These are phyloP conservation scores for Gnomoniopsis sp. DNA, from an alignment of 2,329 filamentous ascomycete species.

Conservation along the genomic window DNA sequence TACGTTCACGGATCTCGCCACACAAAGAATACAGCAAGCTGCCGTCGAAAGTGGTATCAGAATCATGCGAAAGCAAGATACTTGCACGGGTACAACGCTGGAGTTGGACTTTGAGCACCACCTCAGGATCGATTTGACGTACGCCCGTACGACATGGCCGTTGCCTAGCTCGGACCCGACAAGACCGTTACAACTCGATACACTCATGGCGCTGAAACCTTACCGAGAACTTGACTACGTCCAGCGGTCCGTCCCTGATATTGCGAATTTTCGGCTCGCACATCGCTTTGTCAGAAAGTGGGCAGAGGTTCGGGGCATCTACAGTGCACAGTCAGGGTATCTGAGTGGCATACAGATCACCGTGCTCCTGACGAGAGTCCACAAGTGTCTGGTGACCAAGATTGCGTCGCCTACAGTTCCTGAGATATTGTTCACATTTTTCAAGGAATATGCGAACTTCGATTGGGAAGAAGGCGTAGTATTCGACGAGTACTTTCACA, in stretches of 20 bases:
- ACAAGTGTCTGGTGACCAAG: conserved; percentile 48
- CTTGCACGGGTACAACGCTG: conserved; percentile 60
- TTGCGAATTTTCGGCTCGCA: conserved; percentile 54
- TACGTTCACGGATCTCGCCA: conserved; percentile 59
- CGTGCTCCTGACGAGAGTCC: conserved; percentile 56
- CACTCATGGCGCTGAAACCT: conserved; percentile 61
- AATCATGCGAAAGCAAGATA: conserved; percentile 55
- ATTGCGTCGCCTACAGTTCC: conserved; percentile 37
- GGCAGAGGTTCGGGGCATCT: conserved; percentile 60
- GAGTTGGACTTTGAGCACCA: conserved; percentile 56
- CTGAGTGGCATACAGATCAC: conserved; percentile 64
- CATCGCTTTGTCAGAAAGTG: conserved; percentile 60
- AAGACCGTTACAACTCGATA: conserved; percentile 53
- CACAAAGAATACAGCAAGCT: conserved; percentile 50
- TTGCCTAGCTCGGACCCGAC: conserved; percentile 48
- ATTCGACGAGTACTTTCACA: conserved; percentile 60
- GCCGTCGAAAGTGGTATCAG: conserved; percentile 38
- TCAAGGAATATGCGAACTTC: conserved; percentile 58
- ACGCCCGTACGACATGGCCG: conserved; percentile 58
- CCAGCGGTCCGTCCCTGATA: conserved; percentile 55
- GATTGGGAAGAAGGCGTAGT: conserved; percentile 54
- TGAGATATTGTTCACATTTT: conserved; percentile 58
- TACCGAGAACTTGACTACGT: conserved; percentile 61
- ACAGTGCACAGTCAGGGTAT: conserved; percentile 62
- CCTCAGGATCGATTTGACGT: conserved; percentile 63